Conservation (phyloP, 345 rosid genomes). For the Angophora floribunda region DNA sequence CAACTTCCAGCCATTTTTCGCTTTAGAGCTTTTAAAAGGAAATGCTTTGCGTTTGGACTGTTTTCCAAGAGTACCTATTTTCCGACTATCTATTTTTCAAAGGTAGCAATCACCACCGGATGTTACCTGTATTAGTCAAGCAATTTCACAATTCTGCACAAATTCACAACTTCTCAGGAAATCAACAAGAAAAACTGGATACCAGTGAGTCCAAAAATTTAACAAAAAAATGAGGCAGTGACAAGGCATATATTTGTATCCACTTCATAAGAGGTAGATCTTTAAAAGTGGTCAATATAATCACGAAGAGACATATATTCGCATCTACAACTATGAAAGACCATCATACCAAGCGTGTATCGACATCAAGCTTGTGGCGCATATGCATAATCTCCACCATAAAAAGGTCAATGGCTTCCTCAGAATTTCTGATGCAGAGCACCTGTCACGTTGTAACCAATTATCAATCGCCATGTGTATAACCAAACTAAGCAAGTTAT, state of each 20-base stretch:
- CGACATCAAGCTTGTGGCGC: conserved; percentile 96
- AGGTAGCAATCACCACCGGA: neutral
- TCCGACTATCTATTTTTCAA: neutral
- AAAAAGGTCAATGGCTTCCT: conserved; percentile 85
- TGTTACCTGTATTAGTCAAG: neutral
- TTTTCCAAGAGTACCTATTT: neutral
- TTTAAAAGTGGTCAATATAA: neutral
- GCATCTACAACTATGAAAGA: neutral
- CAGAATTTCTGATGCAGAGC: conserved; percentile 82
- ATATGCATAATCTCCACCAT: conserved; percentile 99
- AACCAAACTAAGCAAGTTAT: neutral
- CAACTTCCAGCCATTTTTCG: neutral
- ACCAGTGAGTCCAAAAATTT: neutral
- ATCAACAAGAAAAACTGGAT: neutral
- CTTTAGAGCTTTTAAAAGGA: neutral
- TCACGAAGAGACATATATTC: neutral
- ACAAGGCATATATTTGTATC: neutral
- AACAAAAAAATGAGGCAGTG: neutral
- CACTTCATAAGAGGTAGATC: neutral
- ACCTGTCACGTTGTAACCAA: conserved; percentile 38
- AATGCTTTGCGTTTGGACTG: neutral
- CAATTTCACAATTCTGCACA: neutral
- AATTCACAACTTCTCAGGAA: neutral
- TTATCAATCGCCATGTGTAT: neutral
- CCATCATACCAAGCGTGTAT: conserved; percentile 71